Evolutionary conservation across 2,329 filamentous ascomycete species (phyloP), one percentile per base, ranked within the genome.

Genomic region (Elsinoe fawcettii): DNA sequence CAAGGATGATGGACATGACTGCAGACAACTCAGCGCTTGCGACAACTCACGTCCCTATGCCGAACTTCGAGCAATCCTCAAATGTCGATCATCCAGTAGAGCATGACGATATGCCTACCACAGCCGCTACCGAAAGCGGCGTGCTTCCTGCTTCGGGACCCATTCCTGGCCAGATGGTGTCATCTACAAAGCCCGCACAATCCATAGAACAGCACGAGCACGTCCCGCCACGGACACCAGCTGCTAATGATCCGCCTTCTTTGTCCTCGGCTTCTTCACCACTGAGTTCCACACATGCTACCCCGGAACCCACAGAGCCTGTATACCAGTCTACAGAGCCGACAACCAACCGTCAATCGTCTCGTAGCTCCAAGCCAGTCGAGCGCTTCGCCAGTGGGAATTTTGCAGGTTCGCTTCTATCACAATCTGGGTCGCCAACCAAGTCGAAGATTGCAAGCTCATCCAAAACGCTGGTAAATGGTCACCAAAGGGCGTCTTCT

Each of bases 271-370:
- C 41, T n/a, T 56, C 54, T 8, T 47, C 54, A 16, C 54, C 54
- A 11, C 22, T 56, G 39, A 60, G 58, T 47, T 43, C 55, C 41
- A 25, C 43, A 16, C 51, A 56, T n/a, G 47, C 23, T 27, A 54
- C 55, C 51, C 32, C 53, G 22, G 47, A 60, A 43, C 55, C 30
- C 25, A 30, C 16, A 16, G 23, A 23, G 34, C 27, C 5, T 12
- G 18, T 25, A 20, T 51, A 22, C 49, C 55, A 18, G 37, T 37
- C 32, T 43, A 39, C 18, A 4, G 36, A 41, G 18, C 16, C 25
- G n/a, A 12, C 55, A 44, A 51, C 9, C 36, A 49, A 34, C 11
- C 60, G 61, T 14, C 61, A 63, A 14, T 63, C 60, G 7, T 58
- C 58, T 7, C 60, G 60, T 39, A 32, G 43, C 18, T 51, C 59